Evolutionary conservation across 768 basidiomycete genomes (phyloP).

Genomic region (Suillus discolor): DNA sequence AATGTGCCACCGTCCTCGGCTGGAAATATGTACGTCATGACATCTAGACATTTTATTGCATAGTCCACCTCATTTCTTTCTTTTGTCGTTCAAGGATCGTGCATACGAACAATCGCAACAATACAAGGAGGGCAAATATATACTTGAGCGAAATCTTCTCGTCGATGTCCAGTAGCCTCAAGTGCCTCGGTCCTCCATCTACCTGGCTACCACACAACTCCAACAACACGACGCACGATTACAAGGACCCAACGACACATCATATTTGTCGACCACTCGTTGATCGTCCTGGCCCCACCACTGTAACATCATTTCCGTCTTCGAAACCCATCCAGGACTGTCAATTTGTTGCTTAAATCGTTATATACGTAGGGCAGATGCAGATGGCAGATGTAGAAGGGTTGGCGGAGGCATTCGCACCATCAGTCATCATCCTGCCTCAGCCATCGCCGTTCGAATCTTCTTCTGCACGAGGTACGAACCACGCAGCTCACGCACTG

Average conservation of each 20-base stretch:
- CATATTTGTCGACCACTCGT: conserved; percentile 10
- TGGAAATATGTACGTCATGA: conserved; percentile 96
- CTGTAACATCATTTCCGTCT: conserved; percentile 17
- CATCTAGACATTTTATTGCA: conserved; percentile 10
- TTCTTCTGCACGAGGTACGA: conserved; percentile 8
- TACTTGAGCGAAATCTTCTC: conserved; percentile 92
- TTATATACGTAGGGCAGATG: conserved; percentile 17
- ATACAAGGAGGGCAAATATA: conserved; percentile 99
- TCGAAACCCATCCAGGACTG: conserved; percentile 17
- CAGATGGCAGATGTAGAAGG: conserved; percentile 14
- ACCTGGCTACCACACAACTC: conserved; percentile 12
- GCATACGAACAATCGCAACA: conserved; percentile 90
- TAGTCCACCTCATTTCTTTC: conserved; percentile 8
- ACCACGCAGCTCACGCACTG: background rate
- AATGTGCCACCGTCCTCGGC: conserved; percentile 84
- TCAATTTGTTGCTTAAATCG: conserved; percentile 20
- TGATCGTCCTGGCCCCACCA: conserved; percentile 20
- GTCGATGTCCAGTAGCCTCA: conserved; percentile 76
- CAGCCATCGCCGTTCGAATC: conserved; percentile 11
- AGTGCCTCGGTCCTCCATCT: conserved; percentile 10
- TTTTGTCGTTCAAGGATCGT: conserved; percentile 63
- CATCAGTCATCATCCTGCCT: background rate
- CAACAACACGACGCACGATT: conserved; percentile 13
- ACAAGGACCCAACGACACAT: conserved; percentile 16
- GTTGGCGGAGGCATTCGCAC: conserved; percentile 8